Evolutionary conservation across 257 asterid genomes (phyloP).

Genomic region (Ilex asprella): DNA sequence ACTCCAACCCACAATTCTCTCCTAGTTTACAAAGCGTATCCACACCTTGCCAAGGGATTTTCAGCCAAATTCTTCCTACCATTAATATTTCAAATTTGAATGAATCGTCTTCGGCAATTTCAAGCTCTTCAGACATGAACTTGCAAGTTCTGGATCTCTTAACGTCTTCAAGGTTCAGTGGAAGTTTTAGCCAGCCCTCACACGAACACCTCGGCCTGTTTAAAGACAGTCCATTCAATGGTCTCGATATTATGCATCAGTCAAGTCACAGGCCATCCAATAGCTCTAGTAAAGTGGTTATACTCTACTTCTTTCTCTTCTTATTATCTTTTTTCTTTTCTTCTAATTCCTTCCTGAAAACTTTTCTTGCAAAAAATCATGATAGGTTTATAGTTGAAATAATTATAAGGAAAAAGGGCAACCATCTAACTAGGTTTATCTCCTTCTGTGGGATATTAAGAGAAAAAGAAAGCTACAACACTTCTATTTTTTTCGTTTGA

Average conservation of each 20-base stretch:
- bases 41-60: slow-evolving; percentile 19
- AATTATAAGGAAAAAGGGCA: neutral
- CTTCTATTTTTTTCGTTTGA: slow-evolving; percentile 13
- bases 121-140: slow-evolving; percentile 40
- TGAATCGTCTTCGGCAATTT: slow-evolving; percentile 19
- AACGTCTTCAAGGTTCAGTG: slow-evolving; percentile 47
- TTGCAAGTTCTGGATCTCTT: slow-evolving; percentile 64
- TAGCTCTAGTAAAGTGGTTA: slow-evolving; percentile 38
- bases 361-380: no score
- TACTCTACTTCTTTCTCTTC: neutral
- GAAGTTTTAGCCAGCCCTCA: slow-evolving; percentile 21
- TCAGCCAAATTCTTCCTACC: slow-evolving; percentile 51
- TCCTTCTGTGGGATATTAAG: neutral
- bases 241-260: slow-evolving; percentile 40
- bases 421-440: neutral
- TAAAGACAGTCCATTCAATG: slow-evolving; percentile 23
- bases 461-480: slow-evolving; percentile 12
- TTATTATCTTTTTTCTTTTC: neutral
- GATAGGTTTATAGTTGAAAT: no score
- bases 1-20: slow-evolving; percentile 8
- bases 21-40: neutral
- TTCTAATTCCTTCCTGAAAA: neutral
- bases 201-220: slow-evolving; percentile 31
- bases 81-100: slow-evolving; percentile 31
- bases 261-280: slow-evolving; percentile 31